These are phyloP conservation scores for Dryas drummondii DNA, from an alignment of 306 rosid genomes.

Conservation along the genomic window DNA sequence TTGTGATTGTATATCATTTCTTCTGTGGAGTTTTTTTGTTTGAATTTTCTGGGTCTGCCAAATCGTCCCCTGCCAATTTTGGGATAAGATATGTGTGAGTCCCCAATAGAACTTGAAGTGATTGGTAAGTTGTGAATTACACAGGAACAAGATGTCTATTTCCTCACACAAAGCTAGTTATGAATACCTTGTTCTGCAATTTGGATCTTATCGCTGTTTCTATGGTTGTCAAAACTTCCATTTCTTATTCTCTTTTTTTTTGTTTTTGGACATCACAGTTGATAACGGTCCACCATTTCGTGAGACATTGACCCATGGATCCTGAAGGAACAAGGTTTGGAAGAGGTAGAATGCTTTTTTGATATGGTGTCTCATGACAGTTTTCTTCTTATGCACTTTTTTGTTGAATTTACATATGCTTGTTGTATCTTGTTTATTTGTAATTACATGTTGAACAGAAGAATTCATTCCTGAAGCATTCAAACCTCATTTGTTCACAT, in stretches of 20 bases:
- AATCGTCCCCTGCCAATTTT: not conserved
- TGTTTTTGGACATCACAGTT: constrained; percentile 38
- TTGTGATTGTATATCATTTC: not conserved
- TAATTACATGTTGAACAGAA: not conserved
- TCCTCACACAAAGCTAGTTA: not conserved
- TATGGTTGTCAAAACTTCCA: constrained; percentile 17
- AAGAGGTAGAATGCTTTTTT: constrained; percentile 53
- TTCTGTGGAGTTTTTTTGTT: not conserved
- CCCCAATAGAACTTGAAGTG: not conserved
- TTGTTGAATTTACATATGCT: not conserved
- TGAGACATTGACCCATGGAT: constrained; percentile 69
- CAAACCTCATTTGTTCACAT: not conserved
- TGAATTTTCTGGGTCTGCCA: not conserved
- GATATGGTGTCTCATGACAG: not conserved
- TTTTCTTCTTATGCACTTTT: not conserved
- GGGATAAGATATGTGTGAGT: not conserved
- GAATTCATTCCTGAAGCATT: not conserved
- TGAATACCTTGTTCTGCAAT: not conserved
- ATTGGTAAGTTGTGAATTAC: not conserved
- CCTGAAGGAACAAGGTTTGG: constrained; percentile 76
- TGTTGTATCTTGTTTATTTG: not conserved
- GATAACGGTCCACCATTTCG: constrained; percentile 32
- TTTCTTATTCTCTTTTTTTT: constrained; percentile 10
- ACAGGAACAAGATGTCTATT: not conserved
- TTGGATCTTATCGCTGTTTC: constrained; percentile 16